Evolutionary conservation across 2,329 filamentous ascomycete genomes (phyloP), one percentile per base, ranked within the genome.

Genomic region (Alternaria sp.): DNA sequence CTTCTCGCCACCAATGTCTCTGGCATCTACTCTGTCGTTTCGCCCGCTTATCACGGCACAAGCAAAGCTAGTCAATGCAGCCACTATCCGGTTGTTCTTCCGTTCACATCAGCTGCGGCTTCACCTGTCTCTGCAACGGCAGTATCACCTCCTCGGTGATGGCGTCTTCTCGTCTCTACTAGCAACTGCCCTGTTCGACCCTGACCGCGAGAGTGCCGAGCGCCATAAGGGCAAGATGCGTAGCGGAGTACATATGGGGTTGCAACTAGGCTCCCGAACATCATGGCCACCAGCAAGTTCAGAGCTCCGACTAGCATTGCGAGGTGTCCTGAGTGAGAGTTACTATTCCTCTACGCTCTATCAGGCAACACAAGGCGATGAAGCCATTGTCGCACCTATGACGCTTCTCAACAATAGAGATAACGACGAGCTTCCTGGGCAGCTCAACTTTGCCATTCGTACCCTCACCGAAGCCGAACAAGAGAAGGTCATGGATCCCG

Each of bases 201-300:
- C 92, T 0, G 88, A 96, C 24, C 84, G 95, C 48, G 88, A 91
- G 66, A 90, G 89, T 26, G 90, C 92, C 3, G 92, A 96, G 72
- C 84, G 90, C 41, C 86, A 86, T 49, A 80, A 85, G 17, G 91
- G 92, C 3, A 82, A 89, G 31, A 86, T 90, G 42, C 85, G 88
- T 8, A 78, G 74, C 37, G 91, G 42, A 85, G 88, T 57, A 80
- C 86, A 48, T 13, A 94, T 96, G 83, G 94, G 95, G 1, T 82
- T 98, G 39, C 89, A 93, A 39, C 82, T 98, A 0, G 90, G 90
- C n/a, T 87, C 86, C 2, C 86, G 92, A 68, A 88, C 91, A 54
- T 91, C 84, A 31, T 98, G 95, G 95, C 95, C 95, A 26, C 95
- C 95, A 4, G 93, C 93, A 24, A 96, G 91, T 75, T 97, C 93